Evolutionary conservation across 2,329 filamentous ascomycete genomes (phyloP).

Genomic region (Raffaelea albimanens): DNA sequence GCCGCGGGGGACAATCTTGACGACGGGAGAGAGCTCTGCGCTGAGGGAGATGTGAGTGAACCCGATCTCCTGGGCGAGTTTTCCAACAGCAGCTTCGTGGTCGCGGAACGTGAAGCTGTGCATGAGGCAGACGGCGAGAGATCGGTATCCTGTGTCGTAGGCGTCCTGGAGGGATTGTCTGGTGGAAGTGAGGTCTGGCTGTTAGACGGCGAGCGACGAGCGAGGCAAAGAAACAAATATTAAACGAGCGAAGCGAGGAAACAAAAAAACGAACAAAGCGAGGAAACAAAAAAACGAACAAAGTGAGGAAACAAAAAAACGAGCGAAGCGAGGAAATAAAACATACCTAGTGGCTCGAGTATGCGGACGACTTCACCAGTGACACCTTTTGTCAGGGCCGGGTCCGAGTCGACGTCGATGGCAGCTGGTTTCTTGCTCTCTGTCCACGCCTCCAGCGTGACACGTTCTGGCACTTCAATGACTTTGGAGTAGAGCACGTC

Average conservation of each 20-base stretch:
- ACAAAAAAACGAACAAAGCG: too few species aligned
- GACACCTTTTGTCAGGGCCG: constrained; percentile 46
- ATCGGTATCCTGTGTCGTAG: constrained; percentile 46
- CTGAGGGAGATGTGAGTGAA: not conserved
- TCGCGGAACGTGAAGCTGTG: constrained; percentile 11
- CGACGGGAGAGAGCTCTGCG: constrained; percentile 35
- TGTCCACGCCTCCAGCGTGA: constrained; percentile 72
- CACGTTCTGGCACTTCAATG: constrained; percentile 78
- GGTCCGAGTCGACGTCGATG: constrained; percentile 27
- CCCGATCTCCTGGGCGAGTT: constrained; percentile 6
- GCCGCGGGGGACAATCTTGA: constrained; percentile 60
- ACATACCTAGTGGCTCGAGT: constrained; percentile 39
- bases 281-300: too few species aligned
- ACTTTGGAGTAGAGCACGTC: constrained; percentile 79
- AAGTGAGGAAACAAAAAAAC: too few species aligned
- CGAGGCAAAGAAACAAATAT: too few species aligned
- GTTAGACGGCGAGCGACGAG: too few species aligned
- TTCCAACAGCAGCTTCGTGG: constrained; percentile 8
- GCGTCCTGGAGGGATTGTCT: constrained; percentile 47
- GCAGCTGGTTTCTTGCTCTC: constrained; percentile 49
- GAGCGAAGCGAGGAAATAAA: too few species aligned
- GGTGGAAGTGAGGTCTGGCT: constrained; percentile 39
- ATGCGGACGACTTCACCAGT: constrained; percentile 62
- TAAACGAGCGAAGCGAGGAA: too few species aligned
- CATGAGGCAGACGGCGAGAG: constrained; percentile 25